A percentile compares a stretch with the other conserved stretches of the same genome.
These are phyloP conservation scores for Naganishia sp. DNA, from an alignment of 1,284 basidiomycete genomes.

Conservation along the genomic window DNA sequence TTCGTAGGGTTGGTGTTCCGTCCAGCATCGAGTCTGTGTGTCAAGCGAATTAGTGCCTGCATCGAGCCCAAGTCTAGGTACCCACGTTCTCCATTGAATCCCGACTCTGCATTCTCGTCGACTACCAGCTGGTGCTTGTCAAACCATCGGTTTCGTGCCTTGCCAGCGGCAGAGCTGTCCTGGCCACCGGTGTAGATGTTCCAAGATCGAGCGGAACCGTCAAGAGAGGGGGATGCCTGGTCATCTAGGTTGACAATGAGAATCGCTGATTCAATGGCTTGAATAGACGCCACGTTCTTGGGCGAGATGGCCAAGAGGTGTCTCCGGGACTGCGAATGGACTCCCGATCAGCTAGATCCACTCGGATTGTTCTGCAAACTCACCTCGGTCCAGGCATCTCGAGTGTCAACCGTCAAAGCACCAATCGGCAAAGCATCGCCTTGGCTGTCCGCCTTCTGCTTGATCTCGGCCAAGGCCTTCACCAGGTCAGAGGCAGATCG, in stretches of 20 bases:
- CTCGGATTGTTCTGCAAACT: slow-evolving; percentile 37
- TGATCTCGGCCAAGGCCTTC: slow-evolving; percentile 76
- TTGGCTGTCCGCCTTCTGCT: slow-evolving; percentile 61
- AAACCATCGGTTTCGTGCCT: slow-evolving; percentile 87
- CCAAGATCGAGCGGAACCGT: slow-evolving; percentile 74
- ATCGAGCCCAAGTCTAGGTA: slow-evolving; percentile 11
- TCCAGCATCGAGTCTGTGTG: slow-evolving; percentile 60
- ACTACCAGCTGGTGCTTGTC: slow-evolving; percentile 97
- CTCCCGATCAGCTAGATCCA: not conserved
- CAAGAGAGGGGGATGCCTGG: slow-evolving; percentile 38
- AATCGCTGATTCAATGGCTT: slow-evolving; percentile 86
- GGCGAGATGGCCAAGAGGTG: slow-evolving; percentile 68
- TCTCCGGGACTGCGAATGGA: slow-evolving; percentile 60
- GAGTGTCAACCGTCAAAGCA: slow-evolving; percentile 81
- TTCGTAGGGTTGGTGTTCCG: slow-evolving; percentile 88
- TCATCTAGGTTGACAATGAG: slow-evolving; percentile 83
- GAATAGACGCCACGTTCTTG: slow-evolving; percentile 66
- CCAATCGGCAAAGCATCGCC: slow-evolving; percentile 68
- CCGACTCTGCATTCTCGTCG: slow-evolving; percentile 89
- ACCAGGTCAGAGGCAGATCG: slow-evolving; percentile 72
- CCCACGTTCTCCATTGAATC: slow-evolving; percentile 67
- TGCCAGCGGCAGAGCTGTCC: slow-evolving; percentile 40
- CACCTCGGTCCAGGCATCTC: slow-evolving; percentile 86
- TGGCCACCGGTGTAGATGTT: slow-evolving; percentile 82
- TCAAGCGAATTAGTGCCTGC: not conserved